Conservation (phyloP, 2,329 filamentous ascomycete species). For the Phialocephala sp. region DNA sequence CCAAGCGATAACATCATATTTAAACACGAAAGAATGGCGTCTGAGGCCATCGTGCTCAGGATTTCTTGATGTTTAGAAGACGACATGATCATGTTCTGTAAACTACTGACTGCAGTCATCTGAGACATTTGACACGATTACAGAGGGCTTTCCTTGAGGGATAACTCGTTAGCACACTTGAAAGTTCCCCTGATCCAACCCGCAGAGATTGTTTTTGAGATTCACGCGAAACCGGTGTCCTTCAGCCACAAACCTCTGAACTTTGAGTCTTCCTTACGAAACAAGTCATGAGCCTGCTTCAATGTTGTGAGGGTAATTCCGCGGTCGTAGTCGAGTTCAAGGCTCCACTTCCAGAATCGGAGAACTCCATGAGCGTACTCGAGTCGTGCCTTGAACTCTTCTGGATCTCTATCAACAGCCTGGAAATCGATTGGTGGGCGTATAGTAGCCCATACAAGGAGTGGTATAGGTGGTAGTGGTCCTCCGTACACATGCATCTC, state of each 20-base stretch:
- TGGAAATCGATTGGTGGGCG: not conserved
- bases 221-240: not conserved
- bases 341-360: not conserved
- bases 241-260: not conserved
- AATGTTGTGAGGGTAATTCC: not conserved
- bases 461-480: not conserved
- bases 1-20: too few relatives aligned
- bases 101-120: not conserved
- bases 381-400: not conserved
- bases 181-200: too few relatives aligned
- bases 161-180: too few relatives aligned
- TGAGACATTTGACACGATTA: too few relatives aligned
- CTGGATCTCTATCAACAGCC: not conserved
- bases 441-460: not conserved
- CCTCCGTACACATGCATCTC: not conserved
- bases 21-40: not conserved
- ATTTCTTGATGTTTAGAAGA: not conserved
- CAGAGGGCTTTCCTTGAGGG: too few relatives aligned
- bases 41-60: not conserved
- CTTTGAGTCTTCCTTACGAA: not conserved
- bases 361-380: slow-evolving; percentile 3
- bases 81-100: too few relatives aligned
- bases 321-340: not conserved
- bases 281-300: not conserved
- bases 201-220: too few relatives aligned